Evolutionary conservation across 331 rosid genomes (phyloP).

Genomic region (Stylosanthes scabra): DNA sequence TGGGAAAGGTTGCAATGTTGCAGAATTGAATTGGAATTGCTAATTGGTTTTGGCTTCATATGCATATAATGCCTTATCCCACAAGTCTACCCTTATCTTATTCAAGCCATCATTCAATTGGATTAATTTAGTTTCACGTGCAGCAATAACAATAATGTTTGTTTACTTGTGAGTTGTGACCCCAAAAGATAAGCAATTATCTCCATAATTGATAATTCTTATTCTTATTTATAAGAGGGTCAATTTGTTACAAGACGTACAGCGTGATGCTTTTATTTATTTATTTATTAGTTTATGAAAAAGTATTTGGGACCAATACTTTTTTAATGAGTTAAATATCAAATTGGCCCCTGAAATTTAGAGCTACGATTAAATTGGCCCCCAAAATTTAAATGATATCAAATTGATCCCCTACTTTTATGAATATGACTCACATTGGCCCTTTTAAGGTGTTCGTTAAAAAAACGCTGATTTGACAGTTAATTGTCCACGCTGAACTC

Average conservation of each 20-base stretch:
- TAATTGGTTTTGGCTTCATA: neutral
- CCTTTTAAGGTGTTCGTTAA: no score
- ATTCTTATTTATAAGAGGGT: neutral
- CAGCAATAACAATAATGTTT: neutral
- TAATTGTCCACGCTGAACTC: no score
- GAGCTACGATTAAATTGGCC: no score
- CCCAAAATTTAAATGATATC: no score
- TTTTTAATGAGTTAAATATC: no score
- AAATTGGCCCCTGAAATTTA: no score
- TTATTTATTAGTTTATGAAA: no score
- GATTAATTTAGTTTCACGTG: conserved; percentile 7
- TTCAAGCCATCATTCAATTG: neutral
- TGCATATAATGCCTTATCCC: conserved; percentile 16
- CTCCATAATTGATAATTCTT: neutral
- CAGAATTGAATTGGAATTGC: neutral
- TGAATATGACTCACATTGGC: no score
- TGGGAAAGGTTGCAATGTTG: neutral
- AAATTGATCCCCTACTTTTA: no score
- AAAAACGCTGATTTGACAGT: no score
- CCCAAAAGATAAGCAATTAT: neutral
- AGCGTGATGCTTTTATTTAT: neutral
- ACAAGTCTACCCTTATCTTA: conserved; percentile 11
- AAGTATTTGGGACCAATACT: no score
- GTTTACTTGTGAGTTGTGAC: neutral
- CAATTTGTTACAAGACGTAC: neutral